Evolutionary conservation across 208 protist genomes (phyloP), one percentile per base, ranked within the genome.

Genomic region (Trypanosoma melophagium): DNA sequence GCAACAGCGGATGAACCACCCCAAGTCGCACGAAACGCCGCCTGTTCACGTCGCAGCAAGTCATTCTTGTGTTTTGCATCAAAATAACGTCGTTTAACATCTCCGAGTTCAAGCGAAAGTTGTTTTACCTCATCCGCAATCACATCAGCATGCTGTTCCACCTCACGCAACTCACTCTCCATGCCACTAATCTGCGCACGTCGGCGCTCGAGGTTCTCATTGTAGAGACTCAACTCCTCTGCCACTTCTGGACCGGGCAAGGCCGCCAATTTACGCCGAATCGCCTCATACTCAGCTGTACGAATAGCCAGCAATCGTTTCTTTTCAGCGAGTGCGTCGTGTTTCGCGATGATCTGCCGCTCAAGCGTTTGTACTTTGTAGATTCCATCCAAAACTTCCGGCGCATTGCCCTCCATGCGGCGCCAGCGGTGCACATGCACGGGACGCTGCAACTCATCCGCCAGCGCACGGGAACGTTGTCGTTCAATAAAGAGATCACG

Each of bases 371-470:
- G 97, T 8, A 99, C 97, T 77, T 99, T 99, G 63, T 98, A 94
- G 17, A 99, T 80, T 42, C 97, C 93, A 60, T 99, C 98, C 57
- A 97, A 88, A 24, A 96, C 73, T 22, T 90, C 81, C 7, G 98
- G 98, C 53, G 98, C 96, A 50, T 87, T 96, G 41, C 97, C 98
- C 59, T 99, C 97, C 13, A 99, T 76, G 53, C 93, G 93, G 40
- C 98, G 84, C 98, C 98, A 99, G 55, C 97, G 78, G 80, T 99
- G 98, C 21, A 99, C 90, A 78, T 99, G 99, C 71, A 98, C 97
- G 17, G 97, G 98, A 41, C 95, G 98, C 77, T 98, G 80, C 2
- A 99, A 81, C 79, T 99, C 98, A 63, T 99, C 97, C 0, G 83
- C 84, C 19, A 99, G 80, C 9, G 97, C 98, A 22, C 96, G 93